Evolutionary conservation across 176 grass and related monocot genomes (phyloP).

Genomic region (Triticum urartu): DNA sequence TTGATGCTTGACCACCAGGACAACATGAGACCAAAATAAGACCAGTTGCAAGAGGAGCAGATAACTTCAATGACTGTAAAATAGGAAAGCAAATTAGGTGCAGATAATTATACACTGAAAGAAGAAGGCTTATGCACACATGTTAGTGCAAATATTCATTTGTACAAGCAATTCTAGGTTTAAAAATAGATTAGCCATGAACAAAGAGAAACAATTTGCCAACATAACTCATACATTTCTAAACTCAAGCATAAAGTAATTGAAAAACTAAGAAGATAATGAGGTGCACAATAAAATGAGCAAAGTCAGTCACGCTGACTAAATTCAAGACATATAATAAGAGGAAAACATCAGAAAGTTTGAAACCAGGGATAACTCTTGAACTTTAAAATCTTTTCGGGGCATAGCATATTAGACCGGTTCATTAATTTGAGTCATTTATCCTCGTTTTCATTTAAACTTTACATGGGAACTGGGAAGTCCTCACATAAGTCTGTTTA

Average conservation of each 20-base stretch:
- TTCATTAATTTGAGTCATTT: not conserved
- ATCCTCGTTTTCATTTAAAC: not conserved
- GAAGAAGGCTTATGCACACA: not conserved
- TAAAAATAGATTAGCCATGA: not conserved
- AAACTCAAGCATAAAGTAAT: slow-evolving; percentile 17
- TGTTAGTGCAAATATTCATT: not conserved
- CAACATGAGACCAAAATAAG: slow-evolving; percentile 99
- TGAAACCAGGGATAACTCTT: not conserved
- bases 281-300: not conserved
- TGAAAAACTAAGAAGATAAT: slow-evolving; percentile 11
- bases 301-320: not conserved
- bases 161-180: slow-evolving; percentile 10
- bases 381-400: not conserved
- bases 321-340: not conserved
- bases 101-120: slow-evolving; percentile 14
- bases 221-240: not conserved
- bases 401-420: not conserved
- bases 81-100: slow-evolving; percentile 19
- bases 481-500: slow-evolving; percentile 6
- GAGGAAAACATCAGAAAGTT: not conserved
- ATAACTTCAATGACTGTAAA: slow-evolving; percentile 80
- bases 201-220: slow-evolving; percentile 11
- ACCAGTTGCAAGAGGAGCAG: slow-evolving; percentile 92
- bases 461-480: not conserved
- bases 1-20: slow-evolving; percentile 97